phyloP scores from a whole-genome alignment of 2,329 filamentous ascomycete species.

The Mycosphaerelloides madeirae region DNA sequence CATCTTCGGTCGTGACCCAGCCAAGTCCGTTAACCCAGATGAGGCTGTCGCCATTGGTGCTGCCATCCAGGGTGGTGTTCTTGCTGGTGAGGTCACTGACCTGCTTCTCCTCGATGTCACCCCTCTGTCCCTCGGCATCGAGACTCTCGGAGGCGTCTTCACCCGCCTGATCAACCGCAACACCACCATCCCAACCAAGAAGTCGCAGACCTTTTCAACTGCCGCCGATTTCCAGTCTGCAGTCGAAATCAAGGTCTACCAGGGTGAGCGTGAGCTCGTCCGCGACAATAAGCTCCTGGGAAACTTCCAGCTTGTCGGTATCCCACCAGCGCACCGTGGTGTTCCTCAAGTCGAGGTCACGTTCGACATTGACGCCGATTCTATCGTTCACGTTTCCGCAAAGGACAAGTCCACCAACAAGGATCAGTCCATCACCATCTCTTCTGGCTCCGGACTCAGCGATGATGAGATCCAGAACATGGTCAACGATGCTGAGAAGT shows the following conservation, averaged over 20 bases:
- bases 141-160: slow-evolving; percentile 97
- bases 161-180: slow-evolving; percentile 97
- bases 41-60: slow-evolving; percentile 98
- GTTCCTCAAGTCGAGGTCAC: slow-evolving; percentile 96
- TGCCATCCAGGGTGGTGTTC: slow-evolving; percentile 92
- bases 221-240: slow-evolving; percentile 97
- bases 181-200: slow-evolving; percentile 98
- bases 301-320: slow-evolving; percentile 98
- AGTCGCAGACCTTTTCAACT: slow-evolving; percentile 96
- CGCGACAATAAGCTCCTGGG: slow-evolving; percentile 97
- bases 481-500: slow-evolving; percentile 97
- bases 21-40: slow-evolving; percentile 97
- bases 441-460: slow-evolving; percentile 92
- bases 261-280: slow-evolving; percentile 99
- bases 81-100: slow-evolving; percentile 94
- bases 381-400: slow-evolving; percentile 94
- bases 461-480: slow-evolving; percentile 93
- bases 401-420: slow-evolving; percentile 99
- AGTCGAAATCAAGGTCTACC: slow-evolving; percentile 99
- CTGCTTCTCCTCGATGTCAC: slow-evolving; percentile 86
- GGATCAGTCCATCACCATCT: slow-evolving; percentile 99
- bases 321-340: slow-evolving; percentile 91
- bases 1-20: slow-evolving; percentile 93
- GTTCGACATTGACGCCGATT: slow-evolving; percentile 97
- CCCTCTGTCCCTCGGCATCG: slow-evolving; percentile 98